Conservation (phyloP, 2,329 filamentous ascomycete species). For the Dothistroma pini region DNA sequence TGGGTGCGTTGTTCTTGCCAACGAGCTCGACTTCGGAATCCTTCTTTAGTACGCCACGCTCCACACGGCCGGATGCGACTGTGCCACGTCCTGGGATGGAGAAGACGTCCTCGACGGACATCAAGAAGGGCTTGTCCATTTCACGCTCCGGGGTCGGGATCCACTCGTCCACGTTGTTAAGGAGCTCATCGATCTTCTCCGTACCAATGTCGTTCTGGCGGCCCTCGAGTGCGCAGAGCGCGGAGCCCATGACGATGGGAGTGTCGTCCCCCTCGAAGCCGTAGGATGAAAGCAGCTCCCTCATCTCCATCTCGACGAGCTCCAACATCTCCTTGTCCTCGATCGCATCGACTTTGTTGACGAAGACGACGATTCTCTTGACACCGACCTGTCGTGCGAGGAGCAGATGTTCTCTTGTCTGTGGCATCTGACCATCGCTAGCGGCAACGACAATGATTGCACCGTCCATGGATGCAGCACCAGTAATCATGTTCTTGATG, state of each 20-base stretch:
- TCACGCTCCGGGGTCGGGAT: slow-evolving; percentile 94
- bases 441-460: slow-evolving; percentile 98
- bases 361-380: slow-evolving; percentile 96
- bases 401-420: slow-evolving; percentile 97
- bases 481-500: slow-evolving; percentile 99
- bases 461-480: slow-evolving; percentile 98
- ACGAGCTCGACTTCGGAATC: slow-evolving; percentile 93
- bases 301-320: slow-evolving; percentile 99
- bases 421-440: slow-evolving; percentile 98
- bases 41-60: slow-evolving; percentile 90
- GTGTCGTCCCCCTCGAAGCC: slow-evolving; percentile 98
- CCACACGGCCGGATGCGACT: slow-evolving; percentile 93
- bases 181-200: slow-evolving; percentile 84
- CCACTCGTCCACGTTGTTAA: slow-evolving; percentile 87
- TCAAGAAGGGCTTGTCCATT: slow-evolving; percentile 97
- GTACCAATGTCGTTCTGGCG: slow-evolving; percentile 82
- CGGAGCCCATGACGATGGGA: slow-evolving; percentile 94
- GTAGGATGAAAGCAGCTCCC: slow-evolving; percentile 87
- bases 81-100: slow-evolving; percentile 78
- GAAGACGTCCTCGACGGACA: slow-evolving; percentile 78
- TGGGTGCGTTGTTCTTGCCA: slow-evolving; percentile 72
- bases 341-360: slow-evolving; percentile 98
- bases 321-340: slow-evolving; percentile 99
- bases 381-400: slow-evolving; percentile 98
- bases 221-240: slow-evolving; percentile 87